Evolutionary conservation across 306 rosid genomes (phyloP).

Genomic region (Ceratonia siliqua): DNA sequence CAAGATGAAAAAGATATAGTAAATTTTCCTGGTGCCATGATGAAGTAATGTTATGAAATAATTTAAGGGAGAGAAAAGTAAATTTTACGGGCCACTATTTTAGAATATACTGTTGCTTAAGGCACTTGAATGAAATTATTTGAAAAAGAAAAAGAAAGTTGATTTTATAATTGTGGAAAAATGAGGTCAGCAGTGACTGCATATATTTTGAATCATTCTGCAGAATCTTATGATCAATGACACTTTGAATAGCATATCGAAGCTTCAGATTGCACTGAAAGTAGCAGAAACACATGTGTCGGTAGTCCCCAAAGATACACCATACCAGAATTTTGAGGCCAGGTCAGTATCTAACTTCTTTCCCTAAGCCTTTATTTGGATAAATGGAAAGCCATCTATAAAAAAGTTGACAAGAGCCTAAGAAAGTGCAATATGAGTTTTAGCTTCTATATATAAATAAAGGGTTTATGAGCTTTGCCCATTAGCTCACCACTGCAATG

Average conservation of each 20-base stretch:
- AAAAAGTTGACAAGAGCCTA: neutral
- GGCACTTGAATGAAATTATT: neutral
- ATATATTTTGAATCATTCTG: constrained; percentile 12
- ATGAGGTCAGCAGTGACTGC: neutral
- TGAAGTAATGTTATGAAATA: too few species aligned
- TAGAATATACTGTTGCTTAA: too few species aligned
- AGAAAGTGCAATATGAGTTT: neutral
- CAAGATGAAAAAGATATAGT: too few species aligned
- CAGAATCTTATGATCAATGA: constrained; percentile 86
- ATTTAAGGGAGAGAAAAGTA: too few species aligned
- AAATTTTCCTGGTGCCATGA: too few species aligned
- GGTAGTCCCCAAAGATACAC: constrained; percentile 56
- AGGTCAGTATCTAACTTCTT: constrained; percentile 50
- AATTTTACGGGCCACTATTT: too few species aligned
- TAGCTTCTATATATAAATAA: neutral
- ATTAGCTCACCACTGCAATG: neutral
- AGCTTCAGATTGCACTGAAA: constrained; percentile 74
- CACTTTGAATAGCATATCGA: constrained; percentile 59
- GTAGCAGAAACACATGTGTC: constrained; percentile 66
- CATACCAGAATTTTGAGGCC: constrained; percentile 64
- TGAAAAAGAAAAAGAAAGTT: neutral
- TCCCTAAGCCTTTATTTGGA: constrained; percentile 10
- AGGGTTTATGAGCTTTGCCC: neutral
- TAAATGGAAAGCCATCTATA: neutral
- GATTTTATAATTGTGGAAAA: neutral